Evolutionary conservation across 1,284 basidiomycete species (phyloP).

Genomic region (Marasmius fiardii): DNA sequence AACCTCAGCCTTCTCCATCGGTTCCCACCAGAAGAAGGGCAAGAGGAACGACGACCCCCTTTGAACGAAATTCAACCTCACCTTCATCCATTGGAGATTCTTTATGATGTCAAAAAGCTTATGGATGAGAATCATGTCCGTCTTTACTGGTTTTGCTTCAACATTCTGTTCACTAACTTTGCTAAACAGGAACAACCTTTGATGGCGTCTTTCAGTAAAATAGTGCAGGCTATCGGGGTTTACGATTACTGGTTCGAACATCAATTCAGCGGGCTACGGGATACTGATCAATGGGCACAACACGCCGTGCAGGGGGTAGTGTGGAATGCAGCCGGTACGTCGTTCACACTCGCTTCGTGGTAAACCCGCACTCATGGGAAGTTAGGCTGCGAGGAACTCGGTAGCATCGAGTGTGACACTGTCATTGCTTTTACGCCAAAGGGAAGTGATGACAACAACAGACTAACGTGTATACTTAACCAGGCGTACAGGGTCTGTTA

Average conservation of each 20-base stretch:
- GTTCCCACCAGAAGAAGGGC: conserved; percentile 41
- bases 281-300: conserved; percentile 64
- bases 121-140: conserved; percentile 51
- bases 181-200: conserved; percentile 66
- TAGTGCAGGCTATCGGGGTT: conserved; percentile 62
- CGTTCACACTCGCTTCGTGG: neutral
- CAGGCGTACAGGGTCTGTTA: conserved; percentile 55
- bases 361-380: neutral
- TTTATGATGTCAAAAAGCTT: conserved; percentile 68
- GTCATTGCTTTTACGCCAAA: conserved; percentile 62
- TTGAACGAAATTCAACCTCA: conserved; percentile 76
- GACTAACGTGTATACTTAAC: conserved; percentile 59
- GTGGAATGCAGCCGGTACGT: conserved; percentile 66
- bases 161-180: neutral
- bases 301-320: conserved; percentile 70
- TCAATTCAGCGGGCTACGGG: conserved; percentile 44
- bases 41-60: conserved; percentile 41
- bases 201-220: conserved; percentile 61
- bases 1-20: conserved; percentile 61
- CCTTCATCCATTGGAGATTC: conserved; percentile 70
- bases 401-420: conserved; percentile 64
- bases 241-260: conserved; percentile 68
- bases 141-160: neutral
- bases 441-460: conserved; percentile 57
- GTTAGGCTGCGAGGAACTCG: conserved; percentile 64